Conservation (phyloP, 2,329 filamentous ascomycete species). For the Ceratocystis variospora region DNA sequence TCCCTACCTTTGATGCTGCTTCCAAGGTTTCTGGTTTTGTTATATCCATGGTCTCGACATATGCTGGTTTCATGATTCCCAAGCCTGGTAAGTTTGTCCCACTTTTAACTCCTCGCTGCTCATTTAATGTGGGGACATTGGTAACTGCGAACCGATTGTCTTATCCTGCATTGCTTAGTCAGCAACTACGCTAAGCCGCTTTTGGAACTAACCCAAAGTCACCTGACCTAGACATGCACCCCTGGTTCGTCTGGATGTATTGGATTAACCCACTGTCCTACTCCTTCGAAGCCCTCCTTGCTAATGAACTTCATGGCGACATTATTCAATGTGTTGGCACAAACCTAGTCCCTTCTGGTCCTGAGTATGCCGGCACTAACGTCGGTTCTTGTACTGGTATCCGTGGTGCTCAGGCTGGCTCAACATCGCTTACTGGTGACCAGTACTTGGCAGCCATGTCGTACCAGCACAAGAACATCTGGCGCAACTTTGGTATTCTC, state of each 20-base stretch:
- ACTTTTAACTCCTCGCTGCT: not conserved
- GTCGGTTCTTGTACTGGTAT: constrained; percentile 45
- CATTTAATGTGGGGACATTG: not conserved
- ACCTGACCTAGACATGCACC: constrained; percentile 36
- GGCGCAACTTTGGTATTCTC: constrained; percentile 48
- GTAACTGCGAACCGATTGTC: not conserved
- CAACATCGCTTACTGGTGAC: constrained; percentile 40
- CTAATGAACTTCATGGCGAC: constrained; percentile 55
- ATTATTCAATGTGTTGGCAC: constrained; percentile 35
- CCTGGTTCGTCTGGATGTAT: constrained; percentile 49
- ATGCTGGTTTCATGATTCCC: constrained; percentile 50
- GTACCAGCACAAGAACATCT: constrained; percentile 38
- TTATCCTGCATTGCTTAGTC: not conserved
- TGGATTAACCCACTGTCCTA: constrained; percentile 57
- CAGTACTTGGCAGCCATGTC: constrained; percentile 42
- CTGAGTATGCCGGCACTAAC: constrained; percentile 31
- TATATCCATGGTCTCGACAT: constrained; percentile 42
- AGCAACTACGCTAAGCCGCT: not conserved
- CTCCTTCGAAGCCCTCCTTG: constrained; percentile 52
- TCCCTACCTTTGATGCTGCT: constrained; percentile 43
- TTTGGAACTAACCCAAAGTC: not conserved
- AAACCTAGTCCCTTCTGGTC: constrained; percentile 39
- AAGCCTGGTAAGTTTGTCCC: constrained; percentile 28
- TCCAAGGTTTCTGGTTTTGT: constrained; percentile 41
- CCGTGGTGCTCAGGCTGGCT: constrained; percentile 38